A percentile compares a stretch with the other conserved stretches of the same genome.
phyloP scores from a whole-genome alignment of 2,329 filamentous ascomycete genomes.

The Apiospora kogelbergensis region DNA sequence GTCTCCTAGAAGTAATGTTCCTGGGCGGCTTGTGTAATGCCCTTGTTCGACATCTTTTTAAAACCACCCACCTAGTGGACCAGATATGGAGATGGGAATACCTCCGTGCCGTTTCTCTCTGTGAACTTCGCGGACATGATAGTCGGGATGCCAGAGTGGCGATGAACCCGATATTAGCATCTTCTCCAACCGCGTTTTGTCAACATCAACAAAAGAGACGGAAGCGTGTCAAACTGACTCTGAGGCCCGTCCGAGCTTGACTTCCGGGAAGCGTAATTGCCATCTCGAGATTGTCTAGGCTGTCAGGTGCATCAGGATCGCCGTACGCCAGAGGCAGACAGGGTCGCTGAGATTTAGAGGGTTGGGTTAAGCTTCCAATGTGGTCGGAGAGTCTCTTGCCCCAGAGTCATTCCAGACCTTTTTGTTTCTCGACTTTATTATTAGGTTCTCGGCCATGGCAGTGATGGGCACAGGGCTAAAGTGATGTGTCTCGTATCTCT shows the following conservation, averaged over 20 bases:
- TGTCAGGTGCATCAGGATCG: neutral
- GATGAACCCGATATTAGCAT: neutral
- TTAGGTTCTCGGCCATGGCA: slow-evolving; percentile 3
- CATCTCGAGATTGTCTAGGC: slow-evolving; percentile 5
- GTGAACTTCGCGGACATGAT: neutral
- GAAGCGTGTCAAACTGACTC: neutral
- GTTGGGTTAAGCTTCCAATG: slow-evolving; percentile 1
- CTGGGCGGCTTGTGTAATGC: neutral
- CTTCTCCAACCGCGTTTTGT: neutral
- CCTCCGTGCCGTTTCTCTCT: neutral
- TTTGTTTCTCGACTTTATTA: slow-evolving; percentile 7
- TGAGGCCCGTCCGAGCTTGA: slow-evolving; percentile 8
- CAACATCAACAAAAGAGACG: neutral
- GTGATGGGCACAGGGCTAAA: slow-evolving; percentile 4
- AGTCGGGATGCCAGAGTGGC: neutral
- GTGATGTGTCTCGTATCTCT: neutral
- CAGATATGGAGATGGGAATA: neutral
- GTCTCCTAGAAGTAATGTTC: neutral
- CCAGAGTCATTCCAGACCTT: slow-evolving; percentile 1
- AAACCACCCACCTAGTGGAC: neutral
- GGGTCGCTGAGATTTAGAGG: neutral
- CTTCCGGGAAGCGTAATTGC: slow-evolving; percentile 4
- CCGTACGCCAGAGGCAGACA: neutral
- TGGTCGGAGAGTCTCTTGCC: neutral
- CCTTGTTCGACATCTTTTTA: neutral